Conservation (phyloP, 2,329 filamentous ascomycete genomes). For the Ophiognomonia clavigignenti-juglandacearum region DNA sequence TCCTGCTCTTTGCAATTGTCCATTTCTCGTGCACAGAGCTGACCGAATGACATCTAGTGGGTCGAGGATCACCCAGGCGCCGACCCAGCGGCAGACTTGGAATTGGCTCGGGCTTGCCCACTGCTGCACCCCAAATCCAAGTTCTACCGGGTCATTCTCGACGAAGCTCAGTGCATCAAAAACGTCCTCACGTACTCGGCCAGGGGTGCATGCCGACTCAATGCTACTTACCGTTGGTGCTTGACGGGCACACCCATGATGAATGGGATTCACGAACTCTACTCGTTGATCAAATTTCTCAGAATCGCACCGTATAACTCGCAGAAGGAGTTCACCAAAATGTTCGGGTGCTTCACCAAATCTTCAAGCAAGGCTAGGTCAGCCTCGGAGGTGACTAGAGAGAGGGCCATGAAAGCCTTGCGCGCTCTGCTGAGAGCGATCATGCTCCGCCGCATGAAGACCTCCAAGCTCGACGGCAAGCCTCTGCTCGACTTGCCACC, state of each 20-base stretch:
- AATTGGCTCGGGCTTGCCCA: constrained; percentile 39
- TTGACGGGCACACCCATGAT: constrained; percentile 85
- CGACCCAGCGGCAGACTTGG: constrained; percentile 27
- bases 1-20: background rate
- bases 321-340: constrained; percentile 54
- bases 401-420: constrained; percentile 64
- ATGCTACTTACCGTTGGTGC: constrained; percentile 63
- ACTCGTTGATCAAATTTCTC: constrained; percentile 72
- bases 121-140: constrained; percentile 54
- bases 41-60: constrained; percentile 26
- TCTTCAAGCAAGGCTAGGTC: constrained; percentile 21
- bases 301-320: constrained; percentile 69
- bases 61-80: constrained; percentile 42
- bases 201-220: constrained; percentile 53
- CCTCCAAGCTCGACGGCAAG: constrained; percentile 71
- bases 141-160: constrained; percentile 69
- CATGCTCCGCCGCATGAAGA: constrained; percentile 78
- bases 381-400: constrained; percentile 42
- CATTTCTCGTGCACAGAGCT: background rate
- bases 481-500: constrained; percentile 66
- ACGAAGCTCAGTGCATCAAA: constrained; percentile 80
- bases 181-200: constrained; percentile 62
- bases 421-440: constrained; percentile 74
- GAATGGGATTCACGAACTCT: constrained; percentile 76
- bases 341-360: constrained; percentile 32